Base-by-base conservation (phyloP, 352 stramenopile species). In the Globisporangium orthogonon region DNA sequence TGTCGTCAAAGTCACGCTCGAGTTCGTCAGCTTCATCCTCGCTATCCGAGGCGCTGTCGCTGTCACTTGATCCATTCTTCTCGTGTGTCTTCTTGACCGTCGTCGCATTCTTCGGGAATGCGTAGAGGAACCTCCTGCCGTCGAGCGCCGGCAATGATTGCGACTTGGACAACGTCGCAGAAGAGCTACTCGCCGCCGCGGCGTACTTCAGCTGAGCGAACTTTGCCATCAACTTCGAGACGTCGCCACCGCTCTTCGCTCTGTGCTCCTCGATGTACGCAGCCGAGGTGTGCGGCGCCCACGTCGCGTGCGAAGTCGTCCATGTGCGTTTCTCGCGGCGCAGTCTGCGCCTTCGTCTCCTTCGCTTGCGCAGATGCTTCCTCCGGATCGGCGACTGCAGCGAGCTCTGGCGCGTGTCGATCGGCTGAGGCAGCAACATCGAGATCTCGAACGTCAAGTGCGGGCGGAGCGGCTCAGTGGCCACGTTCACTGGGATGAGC, bases 391-490 rank as follows among this genome's bases (percentile, higher is more conserved):
- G 74, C 31, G 76, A 89, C 6, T 71, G 67, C 41, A 89, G 52
- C 40, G 66, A 54, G 43, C 66, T 81, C 58, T 89, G 76, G 11
- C 76, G 64, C 13, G 61, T 66, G 52, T 86, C 71, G 11, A 86
- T 58, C 3, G 78, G 75, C 9, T 58, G 45, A 11, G 78, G 78
- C 17, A 88, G 66, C 29, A 89, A 40, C 72, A 83, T 79, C 45
- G 70, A 80, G 35, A 89, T 83, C 57, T 89, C 70, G 35, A 82
- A 83, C 31, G 76, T 89, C n/a, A 88, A 54, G 39, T 73, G 65
- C 28, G 69, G 61, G 7, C 65, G 73, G 17, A 88, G 66, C 15
- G 74, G 58, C 39, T 58, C 63, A 0, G 71, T 72, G 7, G 60
- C 66, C 14, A 68, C 65, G n/a, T 81, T 73, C 11, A 63, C 58